A percentile compares a stretch with the other conserved stretches of the same genome.
phyloP scores from a whole-genome alignment of 2,329 filamentous ascomycete species.

The Fusarium sp. region DNA sequence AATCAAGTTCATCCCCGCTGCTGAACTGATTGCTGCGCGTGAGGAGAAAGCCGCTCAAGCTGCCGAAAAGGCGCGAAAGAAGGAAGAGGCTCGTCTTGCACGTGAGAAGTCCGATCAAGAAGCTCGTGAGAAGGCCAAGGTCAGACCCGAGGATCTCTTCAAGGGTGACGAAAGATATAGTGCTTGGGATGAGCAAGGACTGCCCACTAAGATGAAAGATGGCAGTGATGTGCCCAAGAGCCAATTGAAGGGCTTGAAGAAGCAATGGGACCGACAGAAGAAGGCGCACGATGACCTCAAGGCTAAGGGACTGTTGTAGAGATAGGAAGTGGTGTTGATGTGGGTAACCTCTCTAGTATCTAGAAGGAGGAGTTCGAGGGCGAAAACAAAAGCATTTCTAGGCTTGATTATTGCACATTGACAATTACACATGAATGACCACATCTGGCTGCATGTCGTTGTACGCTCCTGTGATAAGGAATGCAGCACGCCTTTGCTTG shows the following conservation, averaged over 20 bases:
- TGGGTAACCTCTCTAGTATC: constrained; percentile 19
- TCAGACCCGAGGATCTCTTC: constrained; percentile 67
- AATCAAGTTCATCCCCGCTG: constrained; percentile 72
- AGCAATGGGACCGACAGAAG: constrained; percentile 92
- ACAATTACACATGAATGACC: neutral
- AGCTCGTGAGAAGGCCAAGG: constrained; percentile 68
- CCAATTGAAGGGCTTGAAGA: constrained; percentile 82
- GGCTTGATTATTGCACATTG: neutral
- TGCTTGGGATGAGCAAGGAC: constrained; percentile 84
- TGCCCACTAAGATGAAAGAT: constrained; percentile 81
- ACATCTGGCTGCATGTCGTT: neutral
- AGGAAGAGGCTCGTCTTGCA: constrained; percentile 66
- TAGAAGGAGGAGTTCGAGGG: constrained; percentile 24
- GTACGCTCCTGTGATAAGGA: neutral
- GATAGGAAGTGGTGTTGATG: constrained; percentile 9
- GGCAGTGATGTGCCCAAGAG: constrained; percentile 86
- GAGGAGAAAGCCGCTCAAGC: constrained; percentile 71
- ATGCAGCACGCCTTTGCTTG: neutral
- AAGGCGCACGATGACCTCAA: constrained; percentile 77
- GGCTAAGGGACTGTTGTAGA: constrained; percentile 49
- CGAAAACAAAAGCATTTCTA: constrained; percentile 29
- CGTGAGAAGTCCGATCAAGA: constrained; percentile 64
- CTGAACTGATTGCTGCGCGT: constrained; percentile 67
- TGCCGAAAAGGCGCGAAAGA: constrained; percentile 68
- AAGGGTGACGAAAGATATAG: constrained; percentile 69